Percentiles rank a stretch among this genome's conserved stretches.
phyloP scores from a whole-genome alignment of 176 grass and related monocot species.

The Raddia guianensis region DNA sequence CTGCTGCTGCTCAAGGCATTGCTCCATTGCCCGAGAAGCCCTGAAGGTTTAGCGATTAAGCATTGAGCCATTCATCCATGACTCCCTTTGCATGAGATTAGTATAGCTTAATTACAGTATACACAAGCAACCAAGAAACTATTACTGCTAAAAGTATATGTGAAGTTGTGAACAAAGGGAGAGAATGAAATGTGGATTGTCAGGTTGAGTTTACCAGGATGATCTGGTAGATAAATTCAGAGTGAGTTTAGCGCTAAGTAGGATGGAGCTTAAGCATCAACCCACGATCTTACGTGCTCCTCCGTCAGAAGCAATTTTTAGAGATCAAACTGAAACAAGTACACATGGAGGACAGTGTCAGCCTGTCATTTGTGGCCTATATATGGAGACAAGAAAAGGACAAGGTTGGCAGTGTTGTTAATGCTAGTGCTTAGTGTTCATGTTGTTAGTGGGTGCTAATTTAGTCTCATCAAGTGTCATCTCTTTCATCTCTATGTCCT shows the following conservation, averaged over 20 bases:
- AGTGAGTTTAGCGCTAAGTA: neutral
- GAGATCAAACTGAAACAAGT: slow-evolving; percentile 25
- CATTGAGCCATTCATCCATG: neutral
- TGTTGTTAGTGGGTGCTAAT: slow-evolving; percentile 39
- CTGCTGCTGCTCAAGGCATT: slow-evolving; percentile 36
- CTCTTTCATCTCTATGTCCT: slow-evolving; percentile 42
- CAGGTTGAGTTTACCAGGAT: neutral
- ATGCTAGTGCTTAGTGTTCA: neutral
- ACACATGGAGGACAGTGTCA: slow-evolving; percentile 24
- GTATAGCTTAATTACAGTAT: neutral
- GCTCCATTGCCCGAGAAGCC: slow-evolving; percentile 53
- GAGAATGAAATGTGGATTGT: neutral
- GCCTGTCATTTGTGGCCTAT: slow-evolving; percentile 32
- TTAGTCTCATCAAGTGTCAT: slow-evolving; percentile 34
- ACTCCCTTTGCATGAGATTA: neutral
- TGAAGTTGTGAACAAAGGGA: neutral
- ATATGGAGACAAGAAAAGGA: slow-evolving; percentile 36
- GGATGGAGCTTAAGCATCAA: slow-evolving; percentile 14
- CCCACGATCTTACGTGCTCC: neutral
- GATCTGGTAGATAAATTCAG: neutral
- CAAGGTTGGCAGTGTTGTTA: neutral
- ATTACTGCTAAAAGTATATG: neutral
- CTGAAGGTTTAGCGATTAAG: neutral
- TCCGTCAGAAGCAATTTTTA: neutral
- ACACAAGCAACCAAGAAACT: neutral